Evolutionary conservation across 192 early-diverging fungal species (phyloP).

Genomic region (Entomortierella parvispora): DNA sequence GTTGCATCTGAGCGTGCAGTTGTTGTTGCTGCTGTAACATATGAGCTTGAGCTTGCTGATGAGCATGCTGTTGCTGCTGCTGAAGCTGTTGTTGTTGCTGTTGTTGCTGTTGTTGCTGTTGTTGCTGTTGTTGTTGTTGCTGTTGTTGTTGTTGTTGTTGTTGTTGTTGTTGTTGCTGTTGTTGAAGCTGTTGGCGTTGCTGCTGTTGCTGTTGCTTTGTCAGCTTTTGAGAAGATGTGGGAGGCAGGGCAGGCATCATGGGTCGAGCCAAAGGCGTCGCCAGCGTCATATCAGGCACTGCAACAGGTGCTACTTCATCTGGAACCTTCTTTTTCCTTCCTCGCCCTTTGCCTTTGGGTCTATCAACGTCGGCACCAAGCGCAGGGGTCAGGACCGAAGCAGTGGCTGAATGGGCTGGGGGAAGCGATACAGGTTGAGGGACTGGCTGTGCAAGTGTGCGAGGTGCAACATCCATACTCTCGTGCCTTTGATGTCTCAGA

Average conservation of each 20-base stretch:
- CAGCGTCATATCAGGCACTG: conserved; percentile 6
- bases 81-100: conserved; percentile 19
- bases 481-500: conserved; percentile 24
- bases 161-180: conserved; percentile 23
- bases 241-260: conserved; percentile 12
- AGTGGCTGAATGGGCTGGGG: not conserved
- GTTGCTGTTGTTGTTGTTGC: conserved; percentile 25
- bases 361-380: conserved; percentile 4
- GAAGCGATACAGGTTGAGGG: conserved; percentile 14
- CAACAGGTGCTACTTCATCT: conserved; percentile 10
- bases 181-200: conserved; percentile 27
- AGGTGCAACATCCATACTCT: not conserved
- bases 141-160: conserved; percentile 26
- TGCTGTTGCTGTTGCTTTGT: conserved; percentile 19
- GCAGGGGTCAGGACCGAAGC: not conserved
- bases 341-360: conserved; percentile 35
- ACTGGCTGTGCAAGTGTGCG: not conserved
- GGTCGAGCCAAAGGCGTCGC: conserved; percentile 13
- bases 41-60: too few species aligned
- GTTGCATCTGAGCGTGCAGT: conserved; percentile 10
- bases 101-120: conserved; percentile 6
- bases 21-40: conserved; percentile 33
- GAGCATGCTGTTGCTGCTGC: too few species aligned
- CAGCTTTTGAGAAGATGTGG: conserved; percentile 24
- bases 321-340: conserved; percentile 41